Evolutionary conservation across 148 eudicot species (phyloP).

Genomic region (Fagopyrum esculentum): DNA sequence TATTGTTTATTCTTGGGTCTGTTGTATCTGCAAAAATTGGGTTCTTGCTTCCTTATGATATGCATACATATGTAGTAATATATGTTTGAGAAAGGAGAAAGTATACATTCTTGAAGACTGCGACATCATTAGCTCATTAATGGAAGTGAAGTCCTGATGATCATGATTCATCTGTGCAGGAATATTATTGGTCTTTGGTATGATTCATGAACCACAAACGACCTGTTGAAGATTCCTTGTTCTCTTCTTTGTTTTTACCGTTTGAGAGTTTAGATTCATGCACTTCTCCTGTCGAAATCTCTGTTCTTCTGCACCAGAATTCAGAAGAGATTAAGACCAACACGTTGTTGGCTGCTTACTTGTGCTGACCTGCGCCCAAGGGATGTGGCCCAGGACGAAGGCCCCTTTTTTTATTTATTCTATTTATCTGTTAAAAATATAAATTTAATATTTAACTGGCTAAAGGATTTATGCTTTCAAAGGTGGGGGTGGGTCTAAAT

Average conservation of each 20-base stretch:
- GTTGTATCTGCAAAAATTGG: not conserved
- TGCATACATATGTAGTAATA: not conserved
- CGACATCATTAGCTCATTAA: not conserved
- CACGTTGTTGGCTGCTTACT: not conserved
- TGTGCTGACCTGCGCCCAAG: not conserved
- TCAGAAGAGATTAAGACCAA: not conserved
- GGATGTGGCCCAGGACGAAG: no score
- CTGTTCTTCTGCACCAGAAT: not conserved
- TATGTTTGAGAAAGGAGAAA: not conserved
- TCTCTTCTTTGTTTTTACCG: not conserved
- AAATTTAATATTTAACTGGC: no score
- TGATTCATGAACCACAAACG: not conserved
- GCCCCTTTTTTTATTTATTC: no score
- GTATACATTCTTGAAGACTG: not conserved
- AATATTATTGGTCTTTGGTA: not conserved
- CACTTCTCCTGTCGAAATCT: not conserved
- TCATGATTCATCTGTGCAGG: not conserved
- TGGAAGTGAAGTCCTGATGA: not conserved
- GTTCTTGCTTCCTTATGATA: not conserved
- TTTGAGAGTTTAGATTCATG: slow-evolving; percentile 3
- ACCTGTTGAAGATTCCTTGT: slow-evolving; percentile 8
- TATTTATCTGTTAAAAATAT: no score
- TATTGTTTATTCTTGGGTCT: not conserved
- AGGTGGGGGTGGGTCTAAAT: not conserved
- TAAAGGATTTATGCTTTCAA: no score